These are phyloP conservation scores for Fusarium pseudonygamai DNA, from an alignment of 2,329 filamentous ascomycete species.

Conservation along the genomic window DNA sequence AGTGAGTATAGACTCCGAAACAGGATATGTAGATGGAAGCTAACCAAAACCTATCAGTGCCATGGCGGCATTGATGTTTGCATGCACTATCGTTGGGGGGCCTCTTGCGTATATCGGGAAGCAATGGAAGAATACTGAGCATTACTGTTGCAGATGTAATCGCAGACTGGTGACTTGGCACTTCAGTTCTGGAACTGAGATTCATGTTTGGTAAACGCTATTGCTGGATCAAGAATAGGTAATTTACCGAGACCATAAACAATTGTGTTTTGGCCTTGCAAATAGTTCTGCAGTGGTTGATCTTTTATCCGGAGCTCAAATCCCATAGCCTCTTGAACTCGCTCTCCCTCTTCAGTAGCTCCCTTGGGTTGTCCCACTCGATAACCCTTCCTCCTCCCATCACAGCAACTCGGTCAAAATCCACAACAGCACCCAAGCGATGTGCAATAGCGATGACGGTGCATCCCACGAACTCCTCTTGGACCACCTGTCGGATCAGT, in stretches of 20 bases:
- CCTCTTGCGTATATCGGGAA: constrained; percentile 27
- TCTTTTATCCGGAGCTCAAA: constrained; percentile 1
- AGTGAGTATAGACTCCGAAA: constrained; percentile 16
- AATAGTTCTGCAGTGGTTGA: neutral
- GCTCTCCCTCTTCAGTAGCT: constrained; percentile 12
- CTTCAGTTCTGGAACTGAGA: constrained; percentile 36
- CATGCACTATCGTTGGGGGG: constrained; percentile 29
- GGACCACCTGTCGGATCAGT: constrained; percentile 47
- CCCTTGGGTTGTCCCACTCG: constrained; percentile 22
- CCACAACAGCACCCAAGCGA: constrained; percentile 22
- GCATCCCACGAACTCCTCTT: constrained; percentile 49
- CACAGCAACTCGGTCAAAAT: constrained; percentile 21
- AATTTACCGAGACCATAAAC: neutral
- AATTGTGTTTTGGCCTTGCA: neutral
- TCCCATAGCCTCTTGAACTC: constrained; percentile 25
- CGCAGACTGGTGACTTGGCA: constrained; percentile 35
- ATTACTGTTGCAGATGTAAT: constrained; percentile 41
- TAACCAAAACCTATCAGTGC: constrained; percentile 2
- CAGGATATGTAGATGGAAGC: neutral
- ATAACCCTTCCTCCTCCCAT: constrained; percentile 13
- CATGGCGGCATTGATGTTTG: constrained; percentile 35
- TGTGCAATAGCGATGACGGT: constrained; percentile 62
- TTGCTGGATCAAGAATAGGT: neutral
- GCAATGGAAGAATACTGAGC: constrained; percentile 38
- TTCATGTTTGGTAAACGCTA: constrained; percentile 32